phyloP scores from a whole-genome alignment of 495 filamentous ascomycete genomes.

The Barbatosphaeria neglecta region DNA sequence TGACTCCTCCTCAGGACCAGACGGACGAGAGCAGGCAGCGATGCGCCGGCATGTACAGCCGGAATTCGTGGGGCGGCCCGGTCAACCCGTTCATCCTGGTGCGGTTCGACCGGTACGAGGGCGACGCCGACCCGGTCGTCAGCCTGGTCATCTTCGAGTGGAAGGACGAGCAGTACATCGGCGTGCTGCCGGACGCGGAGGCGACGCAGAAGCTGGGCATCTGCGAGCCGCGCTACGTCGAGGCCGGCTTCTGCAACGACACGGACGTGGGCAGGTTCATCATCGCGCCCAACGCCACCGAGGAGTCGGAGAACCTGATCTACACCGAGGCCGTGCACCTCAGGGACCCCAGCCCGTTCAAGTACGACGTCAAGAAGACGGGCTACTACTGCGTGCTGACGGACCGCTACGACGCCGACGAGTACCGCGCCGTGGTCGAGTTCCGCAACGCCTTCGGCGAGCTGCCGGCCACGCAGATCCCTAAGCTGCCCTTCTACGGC shows the following conservation, averaged over 20 bases:
- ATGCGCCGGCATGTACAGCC: slow-evolving; percentile 97
- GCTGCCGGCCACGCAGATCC: slow-evolving; percentile 87
- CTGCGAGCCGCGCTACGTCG: slow-evolving; percentile 58
- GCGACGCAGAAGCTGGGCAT: slow-evolving; percentile 52
- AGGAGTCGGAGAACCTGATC: slow-evolving; percentile 56
- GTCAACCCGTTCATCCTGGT: slow-evolving; percentile 80
- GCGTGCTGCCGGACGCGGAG: slow-evolving; percentile 28
- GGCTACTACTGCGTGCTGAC: slow-evolving; percentile 95
- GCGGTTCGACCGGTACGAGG: slow-evolving; percentile 52
- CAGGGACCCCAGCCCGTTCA: slow-evolving; percentile 58
- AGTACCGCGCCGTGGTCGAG: slow-evolving; percentile 71
- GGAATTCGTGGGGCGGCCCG: slow-evolving; percentile 76
- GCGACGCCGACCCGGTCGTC: slow-evolving; percentile 57
- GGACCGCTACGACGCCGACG: slow-evolving; percentile 45
- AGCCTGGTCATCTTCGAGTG: slow-evolving; percentile 92
- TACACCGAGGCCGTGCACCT: slow-evolving; percentile 71
- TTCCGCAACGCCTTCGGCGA: slow-evolving; percentile 95
- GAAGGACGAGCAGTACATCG: slow-evolving; percentile 70
- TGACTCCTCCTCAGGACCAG: slow-evolving; percentile 44
- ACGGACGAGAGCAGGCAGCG: slow-evolving; percentile 66
- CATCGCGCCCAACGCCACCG: slow-evolving; percentile 58
- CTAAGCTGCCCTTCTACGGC: slow-evolving; percentile 96
- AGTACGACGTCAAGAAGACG: slow-evolving; percentile 74
- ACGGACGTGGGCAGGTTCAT: slow-evolving; percentile 79
- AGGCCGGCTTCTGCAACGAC: slow-evolving; percentile 55